Base-by-base conservation (phyloP, 2,329 filamentous ascomycete genomes). In the Colletotrichum siamense region DNA sequence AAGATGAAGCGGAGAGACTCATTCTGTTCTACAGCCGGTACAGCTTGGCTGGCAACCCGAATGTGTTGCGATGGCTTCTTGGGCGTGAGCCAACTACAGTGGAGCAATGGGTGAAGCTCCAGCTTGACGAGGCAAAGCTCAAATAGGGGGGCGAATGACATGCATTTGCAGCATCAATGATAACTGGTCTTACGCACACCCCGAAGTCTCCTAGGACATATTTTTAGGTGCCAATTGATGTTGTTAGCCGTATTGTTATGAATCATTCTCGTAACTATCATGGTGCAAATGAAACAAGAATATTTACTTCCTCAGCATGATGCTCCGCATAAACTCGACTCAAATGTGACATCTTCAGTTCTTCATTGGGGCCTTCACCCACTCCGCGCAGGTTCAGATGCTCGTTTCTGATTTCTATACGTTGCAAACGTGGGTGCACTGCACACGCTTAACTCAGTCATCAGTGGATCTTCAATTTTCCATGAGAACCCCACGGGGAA, bases 1-100 rank as follows among this genome's bases (percentile, higher is more conserved):
- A 28, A 18, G 68, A 70, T 5, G 36, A 63, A 24, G 68, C 68
- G 8, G 68, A 70, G 68, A 62, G 57, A 26, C 36, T 63, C 15
- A 13, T 63, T 13, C 16, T 70, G n/a, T 63, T 70, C 18, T 70
- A 63, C 8, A 70, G 24, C 4, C 26, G 68, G 8, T 70, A 70
- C 28, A 62, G 68, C 18, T 15, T 70, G 57, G 34, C 59, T n/a
- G 68, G 57, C 2, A 70, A 34, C 4, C 68, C 36, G 5, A 63
- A 70, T 5, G 57, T 70, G 34, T 24, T 63, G 24, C 34, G 36
- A n/a, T 70, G 36, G 68, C 26, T 63, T 24, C 28, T 63, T 26
- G 57, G 57, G 4, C 68, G 57, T 8, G 68, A 63, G 16, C 68
- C 68, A 8, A 70, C 68, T 3, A 70, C 36, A 22, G 57, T 63